A percentile compares a stretch with the other conserved stretches of the same genome.
Conservation (phyloP, 2,329 filamentous ascomycete species). For the Aureobasidium sp. region DNA sequence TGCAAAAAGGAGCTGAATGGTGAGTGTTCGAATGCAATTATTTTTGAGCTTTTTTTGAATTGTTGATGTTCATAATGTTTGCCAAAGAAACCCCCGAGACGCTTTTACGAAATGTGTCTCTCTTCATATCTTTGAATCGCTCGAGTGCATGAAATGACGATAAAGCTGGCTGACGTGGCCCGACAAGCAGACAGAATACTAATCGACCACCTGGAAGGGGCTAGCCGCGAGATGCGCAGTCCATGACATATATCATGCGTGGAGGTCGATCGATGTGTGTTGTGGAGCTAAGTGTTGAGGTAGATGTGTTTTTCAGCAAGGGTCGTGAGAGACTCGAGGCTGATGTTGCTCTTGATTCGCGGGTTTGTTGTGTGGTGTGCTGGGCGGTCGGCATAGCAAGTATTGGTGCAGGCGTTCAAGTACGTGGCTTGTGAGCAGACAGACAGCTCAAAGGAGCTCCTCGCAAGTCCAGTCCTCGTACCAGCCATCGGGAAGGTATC, state of each 20-base stretch:
- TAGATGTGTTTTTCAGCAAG: no score
- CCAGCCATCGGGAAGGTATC: conserved; percentile 96
- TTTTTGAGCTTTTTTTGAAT: not conserved
- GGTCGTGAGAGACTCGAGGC: not conserved
- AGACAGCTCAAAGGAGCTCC: conserved; percentile 59
- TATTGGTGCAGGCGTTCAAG: not conserved
- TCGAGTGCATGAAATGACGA: not conserved
- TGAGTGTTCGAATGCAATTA: not conserved
- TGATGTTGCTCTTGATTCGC: not conserved
- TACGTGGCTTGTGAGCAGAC: not conserved
- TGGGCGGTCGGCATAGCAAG: not conserved
- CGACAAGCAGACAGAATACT: no score
- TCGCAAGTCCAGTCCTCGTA: conserved; percentile 99
- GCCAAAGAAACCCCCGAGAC: not conserved
- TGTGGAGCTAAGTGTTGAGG: not conserved
- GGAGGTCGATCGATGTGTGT: not conserved
- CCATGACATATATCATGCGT: no score
- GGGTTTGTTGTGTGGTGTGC: not conserved
- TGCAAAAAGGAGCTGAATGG: no score
- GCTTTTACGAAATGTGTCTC: not conserved
- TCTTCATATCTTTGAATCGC: not conserved
- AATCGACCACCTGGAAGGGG: not conserved
- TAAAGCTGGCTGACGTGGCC: not conserved
- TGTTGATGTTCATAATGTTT: not conserved
- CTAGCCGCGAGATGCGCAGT: not conserved